Evolutionary conservation across 768 basidiomycete species (phyloP), one percentile per base, ranked within the genome.

Genomic region (Russula earlei): DNA sequence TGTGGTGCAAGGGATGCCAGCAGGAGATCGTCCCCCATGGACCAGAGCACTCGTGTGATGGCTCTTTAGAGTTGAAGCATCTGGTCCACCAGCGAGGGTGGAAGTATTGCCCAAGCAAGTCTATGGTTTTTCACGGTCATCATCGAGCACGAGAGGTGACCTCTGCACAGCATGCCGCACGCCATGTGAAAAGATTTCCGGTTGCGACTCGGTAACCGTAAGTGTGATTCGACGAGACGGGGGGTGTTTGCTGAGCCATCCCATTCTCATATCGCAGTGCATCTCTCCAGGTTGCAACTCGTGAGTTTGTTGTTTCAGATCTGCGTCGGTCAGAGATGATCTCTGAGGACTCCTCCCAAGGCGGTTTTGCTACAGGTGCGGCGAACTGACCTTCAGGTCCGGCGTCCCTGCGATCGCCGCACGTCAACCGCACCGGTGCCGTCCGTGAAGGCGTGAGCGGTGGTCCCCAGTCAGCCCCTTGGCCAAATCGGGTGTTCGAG

Each of bases 261-360:
- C 20, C 19, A 17, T n/a, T 40, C 31, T 2, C 10, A 41, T 41
- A 5, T 24, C 12, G 8, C 33, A 82, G 81, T 82, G 79, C 62
- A 75, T 76, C 36, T 70, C 78, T 4, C 79, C 79, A 2, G 79
- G 76, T 15, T 83, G 81, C 66, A 80, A 82, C 60, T 72, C 75
- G 67, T 67, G 40, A 50, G 65, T 58, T 10, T 48, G 65, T 58
- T 10, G n/a, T 17, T 36, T 11, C 4, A 2, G 20, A 33, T 22
- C n/a, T 33, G 44, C 27, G 34, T 29, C 17, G n/a, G 0, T 27
- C 2, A 14, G 33, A 24, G 27, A 29, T 33, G 19, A 22, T n/a
- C 15, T 25, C 33, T 58, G 22, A 33, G 17, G 11, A 33, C 37
- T 14, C 10, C 8, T 31, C 22, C 24, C 2, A 33, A 67, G 67